Conservation (phyloP, 2,329 filamentous ascomycete species). For the Leptographium flavum region DNA sequence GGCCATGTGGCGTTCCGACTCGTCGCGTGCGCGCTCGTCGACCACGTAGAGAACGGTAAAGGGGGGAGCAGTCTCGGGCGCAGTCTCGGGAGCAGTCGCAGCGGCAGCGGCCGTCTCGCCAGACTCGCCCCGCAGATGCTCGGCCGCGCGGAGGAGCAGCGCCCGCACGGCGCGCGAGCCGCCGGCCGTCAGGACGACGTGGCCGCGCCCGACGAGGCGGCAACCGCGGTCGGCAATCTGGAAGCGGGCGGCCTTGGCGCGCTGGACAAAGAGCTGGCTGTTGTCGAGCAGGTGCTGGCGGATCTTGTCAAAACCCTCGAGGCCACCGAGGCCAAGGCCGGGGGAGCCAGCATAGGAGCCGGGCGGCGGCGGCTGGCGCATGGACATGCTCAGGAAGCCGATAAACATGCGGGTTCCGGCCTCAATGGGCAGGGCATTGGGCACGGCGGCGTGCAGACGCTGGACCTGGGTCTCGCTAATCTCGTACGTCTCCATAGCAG, state of each 20-base stretch:
- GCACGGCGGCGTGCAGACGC: slow-evolving; percentile 61
- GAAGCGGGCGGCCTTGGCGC: slow-evolving; percentile 73
- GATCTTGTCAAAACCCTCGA: slow-evolving; percentile 64
- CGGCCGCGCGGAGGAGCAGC: slow-evolving; percentile 59
- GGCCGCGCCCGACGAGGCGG: slow-evolving; percentile 64
- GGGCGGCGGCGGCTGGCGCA: slow-evolving; percentile 39
- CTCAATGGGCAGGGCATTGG: slow-evolving; percentile 82
- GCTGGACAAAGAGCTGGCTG: slow-evolving; percentile 69
- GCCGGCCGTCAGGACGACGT: slow-evolving; percentile 79
- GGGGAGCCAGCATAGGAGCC: slow-evolving; percentile 8
- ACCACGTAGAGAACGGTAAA: slow-evolving; percentile 78
- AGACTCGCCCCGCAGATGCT: slow-evolving; percentile 33
- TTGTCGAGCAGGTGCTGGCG: slow-evolving; percentile 74
- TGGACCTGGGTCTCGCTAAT: slow-evolving; percentile 65
- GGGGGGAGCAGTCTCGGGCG: slow-evolving; percentile 19
- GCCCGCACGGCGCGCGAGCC: slow-evolving; percentile 73
- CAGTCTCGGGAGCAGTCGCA: neutral
- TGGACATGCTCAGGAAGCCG: slow-evolving; percentile 72
- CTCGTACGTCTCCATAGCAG: slow-evolving; percentile 87
- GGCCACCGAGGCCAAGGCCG: slow-evolving; percentile 8
- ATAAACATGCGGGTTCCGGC: slow-evolving; percentile 94
- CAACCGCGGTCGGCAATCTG: slow-evolving; percentile 70
- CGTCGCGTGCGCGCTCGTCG: slow-evolving; percentile 34
- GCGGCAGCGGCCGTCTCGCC: neutral
- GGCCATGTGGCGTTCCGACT: slow-evolving; percentile 57